Evolutionary conservation across 2,329 filamentous ascomycete genomes (phyloP), one percentile per base, ranked within the genome.

Genomic region (Daldinia sp.): DNA sequence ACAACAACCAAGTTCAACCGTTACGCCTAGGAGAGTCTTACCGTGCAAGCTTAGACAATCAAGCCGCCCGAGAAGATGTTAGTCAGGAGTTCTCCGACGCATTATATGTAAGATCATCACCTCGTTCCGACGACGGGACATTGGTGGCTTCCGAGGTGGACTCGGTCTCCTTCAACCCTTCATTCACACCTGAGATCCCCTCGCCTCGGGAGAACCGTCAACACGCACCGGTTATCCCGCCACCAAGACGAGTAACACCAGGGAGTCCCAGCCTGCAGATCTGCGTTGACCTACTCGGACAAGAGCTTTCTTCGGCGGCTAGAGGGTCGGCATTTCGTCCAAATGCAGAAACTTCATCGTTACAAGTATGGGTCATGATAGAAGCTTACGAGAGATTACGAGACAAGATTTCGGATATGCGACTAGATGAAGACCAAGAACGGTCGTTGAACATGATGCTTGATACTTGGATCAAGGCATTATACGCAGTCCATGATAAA

Each of bases 341-440:
- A 15, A 75, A 63, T 42, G 55, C 76, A 2, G 79, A 83, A 39
- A 79, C 81, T 0, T 81, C 85, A 13, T 81, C 83, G 1, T 73
- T 88, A 44, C 86, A 88, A 73, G 75, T 88, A 18, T 84, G 84
- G 82, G 80, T 85, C 48, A 88, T 88, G 86, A 88, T 88, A 57
- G 86, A 88, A 71, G 86, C 86, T 2, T 88, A 88, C 72, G 86
- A 88, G 79, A 80, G 81, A 65, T 76, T 88, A 63, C 79, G 84
- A 15, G 83, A 87, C 48, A 81, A 82, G 71, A 74, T 88, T 0
- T 72, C 78, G 0, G 78, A 75, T 1, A 78, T 78, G 73, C 75
- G 72, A 15, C 60, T 76, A n/a, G 69, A 67, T 1, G 63, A 62
- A 3, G 76, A 75, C 26, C 77, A 79, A 63, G 68, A 76, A 35